A percentile compares a stretch with the other conserved stretches of the same genome.
phyloP scores from a whole-genome alignment of 179 eudicot genomes.

The Beta macrorhiza region DNA sequence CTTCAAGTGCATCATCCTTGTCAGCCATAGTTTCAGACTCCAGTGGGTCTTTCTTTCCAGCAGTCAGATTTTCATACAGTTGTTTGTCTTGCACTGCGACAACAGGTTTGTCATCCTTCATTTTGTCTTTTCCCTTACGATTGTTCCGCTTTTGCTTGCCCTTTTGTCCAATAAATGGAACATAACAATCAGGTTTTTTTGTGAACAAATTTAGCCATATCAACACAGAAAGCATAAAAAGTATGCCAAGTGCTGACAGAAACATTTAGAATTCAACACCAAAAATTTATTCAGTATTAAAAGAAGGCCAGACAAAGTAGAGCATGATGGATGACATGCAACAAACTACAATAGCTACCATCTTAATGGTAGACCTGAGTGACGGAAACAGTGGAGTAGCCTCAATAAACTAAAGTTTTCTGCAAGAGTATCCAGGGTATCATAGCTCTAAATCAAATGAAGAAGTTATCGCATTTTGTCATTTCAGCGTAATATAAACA shows the following conservation, averaged over 20 bases:
- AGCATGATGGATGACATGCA: neutral
- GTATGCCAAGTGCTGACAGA: neutral
- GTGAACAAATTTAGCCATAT: neutral
- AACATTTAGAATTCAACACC: neutral
- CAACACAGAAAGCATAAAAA: neutral
- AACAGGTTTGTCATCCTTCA: constrained; percentile 55
- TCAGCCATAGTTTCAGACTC: constrained; percentile 43
- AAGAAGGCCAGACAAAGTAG: neutral
- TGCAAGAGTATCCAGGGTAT: neutral
- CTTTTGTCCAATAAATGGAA: constrained; percentile 32
- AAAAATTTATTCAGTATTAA: neutral
- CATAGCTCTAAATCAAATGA: neutral
- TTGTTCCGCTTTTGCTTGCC: constrained; percentile 78
- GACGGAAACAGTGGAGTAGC: neutral
- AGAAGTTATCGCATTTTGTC: neutral
- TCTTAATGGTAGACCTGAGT: neutral
- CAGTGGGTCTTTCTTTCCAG: constrained; percentile 39
- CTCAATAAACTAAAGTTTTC: neutral
- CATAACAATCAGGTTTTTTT: constrained; percentile 17
- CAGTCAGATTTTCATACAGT: constrained; percentile 34
- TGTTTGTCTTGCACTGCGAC: constrained; percentile 36
- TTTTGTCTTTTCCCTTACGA: constrained; percentile 83
- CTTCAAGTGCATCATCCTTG: constrained; percentile 58
- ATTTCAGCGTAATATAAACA: neutral
- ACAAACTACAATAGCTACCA: neutral